phyloP scores from a whole-genome alignment of 306 rosid species.

The Prunus kanzakura region DNA sequence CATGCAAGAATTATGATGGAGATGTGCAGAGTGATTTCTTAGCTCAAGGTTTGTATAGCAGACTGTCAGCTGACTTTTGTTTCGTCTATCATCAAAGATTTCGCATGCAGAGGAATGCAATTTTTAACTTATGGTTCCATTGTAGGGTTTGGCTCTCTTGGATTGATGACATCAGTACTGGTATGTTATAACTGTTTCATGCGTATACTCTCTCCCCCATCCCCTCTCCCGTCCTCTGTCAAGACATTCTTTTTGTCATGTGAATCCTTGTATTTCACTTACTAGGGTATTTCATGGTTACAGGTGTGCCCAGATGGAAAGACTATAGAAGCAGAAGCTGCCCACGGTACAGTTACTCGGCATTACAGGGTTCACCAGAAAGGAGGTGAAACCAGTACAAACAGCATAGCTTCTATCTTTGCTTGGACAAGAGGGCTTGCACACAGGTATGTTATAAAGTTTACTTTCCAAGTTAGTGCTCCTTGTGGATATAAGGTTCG shows the following conservation, averaged over 20 bases:
- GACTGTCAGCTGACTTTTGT: not conserved
- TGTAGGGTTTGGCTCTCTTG: conserved; percentile 95
- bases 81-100: not conserved
- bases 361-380: conserved; percentile 91
- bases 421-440: conserved; percentile 98
- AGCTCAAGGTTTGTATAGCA: conserved; percentile 77
- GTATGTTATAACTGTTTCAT: conserved; percentile 38
- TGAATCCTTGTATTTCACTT: not conserved
- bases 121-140: conserved; percentile 26
- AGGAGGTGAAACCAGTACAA: conserved; percentile 99
- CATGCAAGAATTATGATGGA: conserved; percentile 99
- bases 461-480: not conserved
- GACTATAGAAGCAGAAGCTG: conserved; percentile 97
- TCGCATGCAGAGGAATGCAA: not conserved
- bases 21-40: conserved; percentile 98
- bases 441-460: conserved; percentile 53
- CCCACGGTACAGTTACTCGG: conserved; percentile 95
- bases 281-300: conserved; percentile 21
- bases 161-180: conserved; percentile 98
- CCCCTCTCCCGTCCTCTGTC: not conserved
- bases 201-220: conserved; percentile 3
- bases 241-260: not conserved
- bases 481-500: not conserved
- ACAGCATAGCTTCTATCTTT: conserved; percentile 95
- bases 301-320: conserved; percentile 97